These are phyloP conservation scores for Davidsoniella neocaledoniae DNA, from an alignment of 2,329 filamentous ascomycete species.

Conservation along the genomic window DNA sequence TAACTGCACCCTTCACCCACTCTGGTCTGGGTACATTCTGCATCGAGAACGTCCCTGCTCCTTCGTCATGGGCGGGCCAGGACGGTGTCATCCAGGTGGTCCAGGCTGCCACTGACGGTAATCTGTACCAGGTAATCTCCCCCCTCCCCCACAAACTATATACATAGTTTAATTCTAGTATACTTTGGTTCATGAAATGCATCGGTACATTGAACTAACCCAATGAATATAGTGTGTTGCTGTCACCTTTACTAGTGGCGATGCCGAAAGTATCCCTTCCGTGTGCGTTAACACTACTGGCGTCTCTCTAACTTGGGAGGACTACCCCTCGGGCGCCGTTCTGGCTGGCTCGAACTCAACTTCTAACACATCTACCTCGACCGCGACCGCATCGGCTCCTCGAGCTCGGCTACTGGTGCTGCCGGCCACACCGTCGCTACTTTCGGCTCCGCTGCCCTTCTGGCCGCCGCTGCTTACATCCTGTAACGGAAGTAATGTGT, in stretches of 20 bases:
- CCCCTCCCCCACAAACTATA: too few species aligned
- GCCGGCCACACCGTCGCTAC: slow-evolving; percentile 6
- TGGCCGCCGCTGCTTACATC: slow-evolving; percentile 11
- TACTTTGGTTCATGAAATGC: background rate
- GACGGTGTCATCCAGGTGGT: slow-evolving; percentile 38
- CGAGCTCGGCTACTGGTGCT: slow-evolving; percentile 7
- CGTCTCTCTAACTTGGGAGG: background rate
- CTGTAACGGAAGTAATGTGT: background rate
- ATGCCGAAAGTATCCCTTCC: slow-evolving; percentile 5
- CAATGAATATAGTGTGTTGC: slow-evolving; percentile 7
- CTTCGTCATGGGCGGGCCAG: slow-evolving; percentile 33
- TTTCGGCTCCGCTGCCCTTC: slow-evolving; percentile 9
- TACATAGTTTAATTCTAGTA: too few species aligned
- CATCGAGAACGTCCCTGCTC: slow-evolving; percentile 30
- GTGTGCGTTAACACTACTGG: slow-evolving; percentile 9
- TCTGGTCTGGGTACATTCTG: slow-evolving; percentile 38
- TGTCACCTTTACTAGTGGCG: slow-evolving; percentile 7
- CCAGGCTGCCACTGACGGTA: slow-evolving; percentile 35
- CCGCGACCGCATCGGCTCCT: background rate
- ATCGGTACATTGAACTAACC: background rate
- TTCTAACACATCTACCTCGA: slow-evolving; percentile 1
- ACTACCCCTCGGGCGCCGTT: slow-evolving; percentile 7
- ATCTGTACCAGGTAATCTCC: slow-evolving; percentile 35
- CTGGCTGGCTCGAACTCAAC: slow-evolving; percentile 9
- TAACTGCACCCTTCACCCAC: slow-evolving; percentile 21